phyloP scores from a whole-genome alignment of 2,329 filamentous ascomycete genomes.

The Aspergillus spinulosporus region DNA sequence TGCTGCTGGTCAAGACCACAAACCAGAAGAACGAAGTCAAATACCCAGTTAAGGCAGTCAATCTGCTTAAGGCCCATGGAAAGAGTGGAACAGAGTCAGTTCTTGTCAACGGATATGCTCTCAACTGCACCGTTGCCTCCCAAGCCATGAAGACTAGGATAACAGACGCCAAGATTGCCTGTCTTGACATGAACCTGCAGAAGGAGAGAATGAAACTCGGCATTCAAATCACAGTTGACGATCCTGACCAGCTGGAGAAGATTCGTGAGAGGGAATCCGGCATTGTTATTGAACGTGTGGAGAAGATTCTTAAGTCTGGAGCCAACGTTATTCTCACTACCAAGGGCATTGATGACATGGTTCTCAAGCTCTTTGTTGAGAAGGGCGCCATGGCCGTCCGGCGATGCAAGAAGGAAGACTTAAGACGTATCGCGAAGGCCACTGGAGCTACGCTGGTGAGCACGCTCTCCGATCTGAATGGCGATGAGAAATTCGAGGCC shows the following conservation, averaged over 20 bases:
- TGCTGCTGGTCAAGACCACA: constrained; percentile 88
- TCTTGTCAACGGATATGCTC: constrained; percentile 90
- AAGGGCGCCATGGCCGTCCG: constrained; percentile 93
- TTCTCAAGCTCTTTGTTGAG: constrained; percentile 92
- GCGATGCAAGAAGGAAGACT: constrained; percentile 97
- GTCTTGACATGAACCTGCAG: constrained; percentile 96
- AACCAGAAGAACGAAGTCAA: constrained; percentile 90
- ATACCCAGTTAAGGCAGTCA: constrained; percentile 98
- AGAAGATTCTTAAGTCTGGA: constrained; percentile 96
- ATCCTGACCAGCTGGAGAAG: constrained; percentile 95
- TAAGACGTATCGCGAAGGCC: constrained; percentile 91
- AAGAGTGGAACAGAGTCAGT: constrained; percentile 87
- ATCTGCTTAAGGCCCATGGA: constrained; percentile 96
- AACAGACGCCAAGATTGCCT: constrained; percentile 92
- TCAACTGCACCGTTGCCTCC: constrained; percentile 98
- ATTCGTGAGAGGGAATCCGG: constrained; percentile 90
- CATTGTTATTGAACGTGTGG: constrained; percentile 89
- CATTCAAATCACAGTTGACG: constrained; percentile 96
- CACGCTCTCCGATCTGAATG: constrained; percentile 93
- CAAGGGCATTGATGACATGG: constrained; percentile 97
- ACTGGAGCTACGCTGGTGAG: constrained; percentile 91
- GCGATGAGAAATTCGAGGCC: constrained; percentile 92
- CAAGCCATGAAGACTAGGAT: constrained; percentile 96
- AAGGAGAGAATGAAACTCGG: constrained; percentile 99
- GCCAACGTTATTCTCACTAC: constrained; percentile 96